Conservation (phyloP, 768 basidiomycete genomes). For the Candolleomyces efflorescens region DNA sequence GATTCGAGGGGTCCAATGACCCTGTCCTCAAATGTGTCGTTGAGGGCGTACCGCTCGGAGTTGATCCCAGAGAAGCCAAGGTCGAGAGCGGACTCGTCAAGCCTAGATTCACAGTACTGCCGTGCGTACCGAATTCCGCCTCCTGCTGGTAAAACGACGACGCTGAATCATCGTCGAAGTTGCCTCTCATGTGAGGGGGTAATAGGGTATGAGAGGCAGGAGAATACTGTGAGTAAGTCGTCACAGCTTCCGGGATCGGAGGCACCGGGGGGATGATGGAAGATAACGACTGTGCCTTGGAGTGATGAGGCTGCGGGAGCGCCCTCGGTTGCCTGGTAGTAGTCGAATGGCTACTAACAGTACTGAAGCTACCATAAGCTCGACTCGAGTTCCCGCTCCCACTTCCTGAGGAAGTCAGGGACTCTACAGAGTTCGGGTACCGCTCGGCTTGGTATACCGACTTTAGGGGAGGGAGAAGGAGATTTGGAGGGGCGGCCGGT, state of each 20-base stretch:
- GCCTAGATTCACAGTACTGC: background rate
- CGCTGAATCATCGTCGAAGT: background rate
- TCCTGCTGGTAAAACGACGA: background rate
- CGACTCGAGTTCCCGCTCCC: no score
- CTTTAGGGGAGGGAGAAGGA: slow-evolving; percentile 2
- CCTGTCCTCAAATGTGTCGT: no score
- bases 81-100: background rate
- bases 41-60: no score
- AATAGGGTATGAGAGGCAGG: no score
- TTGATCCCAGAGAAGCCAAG: no score
- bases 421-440: background rate
- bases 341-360: background rate
- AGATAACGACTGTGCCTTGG: no score
- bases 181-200: background rate
- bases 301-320: background rate
- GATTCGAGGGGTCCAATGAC: no score
- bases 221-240: background rate
- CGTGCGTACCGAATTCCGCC: background rate
- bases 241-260: no score
- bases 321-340: background rate
- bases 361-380: no score
- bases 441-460: slow-evolving; percentile 2
- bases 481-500: background rate
- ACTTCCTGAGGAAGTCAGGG: background rate
- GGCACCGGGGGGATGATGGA: no score